Evolutionary conservation across 2,329 filamentous ascomycete genomes (phyloP).

Genomic region (Hypocrella siamensis): DNA sequence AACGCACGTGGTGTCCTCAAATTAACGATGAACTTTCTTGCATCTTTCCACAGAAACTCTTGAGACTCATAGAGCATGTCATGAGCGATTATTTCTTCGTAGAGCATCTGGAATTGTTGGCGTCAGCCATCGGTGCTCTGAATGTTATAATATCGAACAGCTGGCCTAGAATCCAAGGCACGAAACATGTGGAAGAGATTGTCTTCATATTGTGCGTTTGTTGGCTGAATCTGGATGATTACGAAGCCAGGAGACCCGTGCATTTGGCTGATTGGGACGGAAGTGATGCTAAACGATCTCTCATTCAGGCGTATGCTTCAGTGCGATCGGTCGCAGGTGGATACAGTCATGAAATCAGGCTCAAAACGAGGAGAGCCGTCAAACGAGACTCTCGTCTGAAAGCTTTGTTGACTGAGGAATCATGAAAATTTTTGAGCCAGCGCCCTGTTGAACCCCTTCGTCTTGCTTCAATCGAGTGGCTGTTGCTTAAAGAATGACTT

Average conservation of each 20-base stretch:
- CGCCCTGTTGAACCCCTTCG: background rate
- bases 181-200: conserved; percentile 45
- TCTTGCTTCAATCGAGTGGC: conserved; percentile 33
- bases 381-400: background rate
- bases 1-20: background rate
- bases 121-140: conserved; percentile 35
- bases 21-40: background rate
- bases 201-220: conserved; percentile 45
- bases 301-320: background rate
- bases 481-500: conserved; percentile 95
- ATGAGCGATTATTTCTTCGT: conserved; percentile 54
- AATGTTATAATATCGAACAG: conserved; percentile 43
- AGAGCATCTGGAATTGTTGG: conserved; percentile 35
- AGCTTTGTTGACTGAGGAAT: background rate
- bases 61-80: conserved; percentile 50
- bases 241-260: background rate
- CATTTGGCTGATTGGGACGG: conserved; percentile 8
- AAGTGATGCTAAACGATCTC: background rate
- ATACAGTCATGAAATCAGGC: too few species aligned
- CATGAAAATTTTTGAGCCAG: background rate
- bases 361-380: too few species aligned
- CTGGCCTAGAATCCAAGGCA: conserved; percentile 48
- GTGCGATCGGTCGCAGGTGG: background rate
- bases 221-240: conserved; percentile 41
- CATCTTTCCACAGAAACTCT: conserved; percentile 43